Base-by-base conservation (phyloP, 805 yeast genomes). In the Metschnikowia reukaufii region DNA sequence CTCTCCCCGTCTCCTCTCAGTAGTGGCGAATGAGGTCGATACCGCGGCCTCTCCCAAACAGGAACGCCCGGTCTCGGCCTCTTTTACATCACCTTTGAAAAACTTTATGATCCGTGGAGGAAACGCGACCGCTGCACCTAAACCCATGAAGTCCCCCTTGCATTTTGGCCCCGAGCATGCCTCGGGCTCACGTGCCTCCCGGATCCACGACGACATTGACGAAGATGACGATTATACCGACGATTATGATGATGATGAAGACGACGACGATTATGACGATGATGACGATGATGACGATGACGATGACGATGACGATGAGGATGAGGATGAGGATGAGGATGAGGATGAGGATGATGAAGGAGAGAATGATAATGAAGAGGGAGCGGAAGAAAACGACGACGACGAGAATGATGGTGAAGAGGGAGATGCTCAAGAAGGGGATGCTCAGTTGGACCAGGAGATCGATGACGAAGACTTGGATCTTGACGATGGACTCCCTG, bases 41-140 rank as follows among this genome's bases (percentile, higher is more conserved):
- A 36, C 29, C 21, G 21, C 35, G 1, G n/a, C 20, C 15, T n/a
- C n/a, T n/a, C 29, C 48, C 2, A 29, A 34, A 6, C 50, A 41
- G 23, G 68, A 60, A 47, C 62, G 74, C 38, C 74, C 74, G 2
- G 54, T 51, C 1, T 66, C 74, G 1, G 61, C 68, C 2, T 62
- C 74, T 4, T 69, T 70, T 49, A 57, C 73, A 0, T 69, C 74
- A 6, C 76, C 76, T 12, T 59, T 72, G 41, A 72, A 72, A 45
- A 67, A 62, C 42, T 72, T 72, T 51, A 71, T 67, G 76, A 57
- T 57, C 51, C 62, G 68, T 27, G 70, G 68, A 4, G 57, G 36
- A 60, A 62, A 19, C 62, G 57, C 23, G 51, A 51, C 31, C 10
- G 45, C 49, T 4, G 56, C 48, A 62, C 59, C 37, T 55, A 63